phyloP scores from a whole-genome alignment of 2,329 filamentous ascomycete genomes.

The Aspergillus cejpii region DNA sequence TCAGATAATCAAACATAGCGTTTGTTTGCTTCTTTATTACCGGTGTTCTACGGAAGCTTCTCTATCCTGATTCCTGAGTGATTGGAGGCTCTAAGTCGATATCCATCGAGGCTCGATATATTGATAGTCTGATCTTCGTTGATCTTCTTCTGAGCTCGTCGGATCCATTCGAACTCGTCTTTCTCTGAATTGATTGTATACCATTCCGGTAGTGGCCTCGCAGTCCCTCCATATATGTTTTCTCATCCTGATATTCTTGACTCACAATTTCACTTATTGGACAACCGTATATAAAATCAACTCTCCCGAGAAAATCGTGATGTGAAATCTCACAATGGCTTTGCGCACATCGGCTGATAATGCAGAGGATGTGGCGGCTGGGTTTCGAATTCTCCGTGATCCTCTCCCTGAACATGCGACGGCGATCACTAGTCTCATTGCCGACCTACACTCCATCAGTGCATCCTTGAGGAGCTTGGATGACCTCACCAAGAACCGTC shows the following conservation, averaged over 20 bases:
- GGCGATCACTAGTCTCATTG: slow-evolving; percentile 50
- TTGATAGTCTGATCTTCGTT: slow-evolving; percentile 13
- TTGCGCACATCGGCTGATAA: slow-evolving; percentile 42
- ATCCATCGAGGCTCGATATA: slow-evolving; percentile 15
- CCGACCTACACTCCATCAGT: slow-evolving; percentile 51
- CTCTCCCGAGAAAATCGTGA: background rate
- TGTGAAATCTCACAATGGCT: slow-evolving; percentile 28
- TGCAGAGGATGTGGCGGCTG: slow-evolving; percentile 49
- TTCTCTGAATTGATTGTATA: too few relatives aligned
- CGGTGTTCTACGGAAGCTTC: background rate
- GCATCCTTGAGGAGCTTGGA: slow-evolving; percentile 46
- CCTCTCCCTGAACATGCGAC: slow-evolving; percentile 47
- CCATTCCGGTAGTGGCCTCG: too few relatives aligned
- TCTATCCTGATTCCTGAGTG: background rate
- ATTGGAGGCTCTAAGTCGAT: slow-evolving; percentile 5
- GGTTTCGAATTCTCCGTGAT: slow-evolving; percentile 46
- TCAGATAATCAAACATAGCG: background rate
- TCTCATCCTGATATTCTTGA: background rate
- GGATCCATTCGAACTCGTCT: slow-evolving; percentile 10
- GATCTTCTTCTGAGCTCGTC: slow-evolving; percentile 15
- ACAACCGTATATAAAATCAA: background rate
- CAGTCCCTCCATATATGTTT: background rate
- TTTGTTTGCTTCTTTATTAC: background rate
- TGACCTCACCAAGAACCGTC: slow-evolving; percentile 37
- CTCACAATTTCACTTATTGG: background rate